Base-by-base conservation (phyloP, 2,329 filamentous ascomycete genomes). In the Aureobasidium sp. region DNA sequence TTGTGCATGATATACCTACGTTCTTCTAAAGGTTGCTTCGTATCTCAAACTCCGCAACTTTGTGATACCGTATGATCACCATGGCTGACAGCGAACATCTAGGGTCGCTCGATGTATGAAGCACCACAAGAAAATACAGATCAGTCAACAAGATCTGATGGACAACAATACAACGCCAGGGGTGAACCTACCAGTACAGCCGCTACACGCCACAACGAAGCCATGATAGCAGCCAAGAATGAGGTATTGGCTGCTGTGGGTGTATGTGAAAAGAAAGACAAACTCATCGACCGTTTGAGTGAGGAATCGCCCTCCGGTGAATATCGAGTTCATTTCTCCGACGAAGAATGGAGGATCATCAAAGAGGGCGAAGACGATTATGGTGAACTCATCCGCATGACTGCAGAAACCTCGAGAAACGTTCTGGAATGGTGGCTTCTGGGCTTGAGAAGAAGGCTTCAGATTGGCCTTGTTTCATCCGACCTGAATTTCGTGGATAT, bases 201-300 rank as follows among this genome's bases (percentile, higher is more conserved):
- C 39, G 74, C 75, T 12, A 74, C 73, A 32, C 70, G 71, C 6
- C 72, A 75, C 59, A 76, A 75, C 37, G 71, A 75, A 37, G 71
- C 69, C 32, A 69, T 78, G 41, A 72, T 78, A 57, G 72, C 74
- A 59, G 78, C 78, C 8, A 76, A 79, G 61, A 81, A 81, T 50
- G 77, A 79, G 65, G 74, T 79, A 1, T 71, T 80, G 5, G 76
- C 74, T 24, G 74, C 78, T 0, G 76, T 80, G 10, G 78, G 78
- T 24, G 77, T 80, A 0, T 75, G 80, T 0, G 76, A 79, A 66
- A 70, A 75, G 63, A 75, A 69, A 51, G 63, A 70, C 43, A 29
- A 41, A n/a, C 20, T 44, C n/a, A 46, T 60, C 12, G 47, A 52
- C 36, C 17, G 44, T 2, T 24, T 46, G 24, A 24, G 20, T 15